phyloP scores from a whole-genome alignment of 257 asterid genomes.

The Solanum lycopersicoides region DNA sequence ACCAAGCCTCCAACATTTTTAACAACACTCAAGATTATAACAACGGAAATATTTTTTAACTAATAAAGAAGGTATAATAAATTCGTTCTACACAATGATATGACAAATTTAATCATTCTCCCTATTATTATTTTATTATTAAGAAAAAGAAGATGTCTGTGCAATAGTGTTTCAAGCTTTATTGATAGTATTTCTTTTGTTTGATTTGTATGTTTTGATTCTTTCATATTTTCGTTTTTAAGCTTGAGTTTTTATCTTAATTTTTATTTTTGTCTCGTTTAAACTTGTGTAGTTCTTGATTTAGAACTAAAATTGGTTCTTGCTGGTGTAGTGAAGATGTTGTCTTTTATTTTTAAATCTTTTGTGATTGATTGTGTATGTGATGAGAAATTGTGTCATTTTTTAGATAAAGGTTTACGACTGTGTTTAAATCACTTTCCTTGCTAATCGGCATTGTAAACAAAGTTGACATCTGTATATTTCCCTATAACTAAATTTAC shows the following conservation, averaged over 20 bases:
- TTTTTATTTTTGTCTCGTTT: neutral
- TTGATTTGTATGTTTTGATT: conserved; percentile 27
- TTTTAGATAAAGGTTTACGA: neutral
- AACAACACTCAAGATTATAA: neutral
- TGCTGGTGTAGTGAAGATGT: neutral
- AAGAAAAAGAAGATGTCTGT: neutral
- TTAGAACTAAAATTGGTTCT: neutral
- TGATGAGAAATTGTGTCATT: neutral
- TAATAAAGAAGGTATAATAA: neutral
- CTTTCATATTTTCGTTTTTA: neutral
- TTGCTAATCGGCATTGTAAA: neutral
- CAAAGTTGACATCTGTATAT: neutral
- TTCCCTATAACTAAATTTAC: neutral
- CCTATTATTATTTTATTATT: neutral
- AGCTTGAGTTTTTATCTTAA: neutral
- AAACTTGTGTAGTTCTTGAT: neutral
- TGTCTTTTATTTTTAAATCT: neutral
- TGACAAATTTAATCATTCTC: neutral
- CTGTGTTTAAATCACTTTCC: neutral
- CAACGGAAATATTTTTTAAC: no score
- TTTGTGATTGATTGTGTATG: neutral
- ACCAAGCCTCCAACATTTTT: neutral
- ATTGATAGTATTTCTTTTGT: conserved; percentile 19
- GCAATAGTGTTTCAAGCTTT: conserved; percentile 12
- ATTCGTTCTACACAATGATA: neutral